Evolutionary conservation across 2,329 filamentous ascomycete genomes (phyloP), one percentile per base, ranked within the genome.

Genomic region (Chaetomium sp.): DNA sequence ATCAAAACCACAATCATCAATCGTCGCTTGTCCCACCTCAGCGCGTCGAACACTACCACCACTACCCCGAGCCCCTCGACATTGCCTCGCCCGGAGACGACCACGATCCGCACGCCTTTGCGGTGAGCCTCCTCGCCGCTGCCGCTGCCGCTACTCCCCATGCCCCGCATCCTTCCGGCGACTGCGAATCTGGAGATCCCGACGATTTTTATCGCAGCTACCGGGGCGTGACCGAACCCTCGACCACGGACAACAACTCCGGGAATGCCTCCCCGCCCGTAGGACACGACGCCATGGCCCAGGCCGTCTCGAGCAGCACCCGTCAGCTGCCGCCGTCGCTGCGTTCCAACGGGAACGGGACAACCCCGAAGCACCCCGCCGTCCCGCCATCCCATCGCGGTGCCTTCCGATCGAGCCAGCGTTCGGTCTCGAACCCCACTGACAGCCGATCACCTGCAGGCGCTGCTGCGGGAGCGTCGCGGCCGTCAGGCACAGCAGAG

Each of bases 131-230:
- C 19, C 19, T 27, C 19, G 19, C 70, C 64, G 69, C 70, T 56
- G 58, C 59, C 58, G 52, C 53, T 42, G 43, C 36, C 52, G 19
- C 49, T 45, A 14, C 53, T 46, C 43, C 49, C 40, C 38, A 19
- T 40, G 32, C 37, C 14, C 38, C 49, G 19, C 35, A 37, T 4
- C 36, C 57, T 27, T 45, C 35, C 65, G 72, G 73, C 58, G 55
- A 71, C 63, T 59, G 73, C 58, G 55, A 71, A 63, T 59, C 72
- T 64, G 66, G 75, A 69, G 74, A 79, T 64, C 77, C 79, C 63
- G 78, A 79, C 74, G 73, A 79, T 67, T 81, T 80, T 68, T 81
- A 81, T 70, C 76, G 74, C 63, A 74, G 71, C 67, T 78, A 77
- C 65, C 71, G 71, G 63, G 69, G 68, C 64, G 65, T 69, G 53